phyloP scores from a whole-genome alignment of 2,329 filamentous ascomycete genomes.

The Parastagonospora nodorum region DNA sequence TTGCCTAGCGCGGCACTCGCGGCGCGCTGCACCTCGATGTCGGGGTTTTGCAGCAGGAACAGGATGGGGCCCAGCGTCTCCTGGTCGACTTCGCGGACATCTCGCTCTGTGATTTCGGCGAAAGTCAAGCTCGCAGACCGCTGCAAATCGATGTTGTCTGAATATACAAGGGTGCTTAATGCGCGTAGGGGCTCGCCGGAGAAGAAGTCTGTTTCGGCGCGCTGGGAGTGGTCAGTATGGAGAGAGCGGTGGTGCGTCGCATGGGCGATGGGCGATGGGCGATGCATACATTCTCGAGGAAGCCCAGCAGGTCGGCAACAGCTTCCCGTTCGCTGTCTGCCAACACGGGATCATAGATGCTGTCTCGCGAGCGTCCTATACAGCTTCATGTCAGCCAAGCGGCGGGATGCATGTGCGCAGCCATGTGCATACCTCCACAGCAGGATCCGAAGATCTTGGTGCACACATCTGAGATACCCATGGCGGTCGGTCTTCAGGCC shows the following conservation, averaged over 20 bases:
- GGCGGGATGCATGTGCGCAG: constrained; percentile 1
- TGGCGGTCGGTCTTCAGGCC: constrained; percentile 38
- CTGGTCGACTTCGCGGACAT: constrained; percentile 94
- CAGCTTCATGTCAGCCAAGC: constrained; percentile 21
- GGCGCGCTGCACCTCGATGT: constrained; percentile 96
- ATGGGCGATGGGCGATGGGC: constrained; percentile 44
- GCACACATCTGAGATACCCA: constrained; percentile 45
- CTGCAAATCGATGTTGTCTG: constrained; percentile 97
- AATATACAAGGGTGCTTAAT: constrained; percentile 94
- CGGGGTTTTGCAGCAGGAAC: constrained; percentile 89
- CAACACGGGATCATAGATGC: constrained; percentile 65
- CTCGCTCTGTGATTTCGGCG: constrained; percentile 97
- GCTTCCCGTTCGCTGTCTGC: constrained; percentile 97
- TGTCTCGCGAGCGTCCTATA: constrained; percentile 53
- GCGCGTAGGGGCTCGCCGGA: constrained; percentile 91
- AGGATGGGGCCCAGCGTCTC: constrained; percentile 96
- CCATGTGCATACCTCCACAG: constrained; percentile 42
- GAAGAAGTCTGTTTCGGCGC: constrained; percentile 98
- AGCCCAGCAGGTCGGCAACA: constrained; percentile 91
- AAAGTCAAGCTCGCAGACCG: constrained; percentile 97
- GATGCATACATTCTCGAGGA: constrained; percentile 83
- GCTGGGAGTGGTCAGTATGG: constrained; percentile 60
- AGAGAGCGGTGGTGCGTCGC: constrained; percentile 3
- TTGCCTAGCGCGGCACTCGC: constrained; percentile 96
- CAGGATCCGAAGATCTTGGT: constrained; percentile 44